Conservation (phyloP, 2,329 filamentous ascomycete species). For the Botrytis paeoniae region DNA sequence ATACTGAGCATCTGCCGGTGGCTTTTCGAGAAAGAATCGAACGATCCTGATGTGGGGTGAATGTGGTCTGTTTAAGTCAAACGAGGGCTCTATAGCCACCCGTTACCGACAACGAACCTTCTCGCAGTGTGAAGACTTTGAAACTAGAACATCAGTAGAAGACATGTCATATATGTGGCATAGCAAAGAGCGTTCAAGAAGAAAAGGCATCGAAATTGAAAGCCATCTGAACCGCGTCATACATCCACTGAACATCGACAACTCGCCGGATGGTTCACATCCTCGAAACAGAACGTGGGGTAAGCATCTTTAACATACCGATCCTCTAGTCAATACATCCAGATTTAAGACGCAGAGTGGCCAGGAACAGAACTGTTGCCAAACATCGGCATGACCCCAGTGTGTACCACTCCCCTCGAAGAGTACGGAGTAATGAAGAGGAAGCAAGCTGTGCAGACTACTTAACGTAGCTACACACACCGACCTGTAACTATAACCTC, state of each 20-base stretch:
- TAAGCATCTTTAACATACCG: background rate
- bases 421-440: background rate
- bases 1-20: background rate
- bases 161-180: background rate
- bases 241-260: background rate
- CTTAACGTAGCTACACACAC: background rate
- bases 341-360: background rate
- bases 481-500: background rate
- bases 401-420: background rate
- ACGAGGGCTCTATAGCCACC: too few species aligned
- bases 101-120: background rate
- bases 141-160: background rate
- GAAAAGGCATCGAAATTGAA: too few species aligned
- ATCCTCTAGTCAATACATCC: background rate
- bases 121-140: background rate
- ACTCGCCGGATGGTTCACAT: background rate
- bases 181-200: background rate
- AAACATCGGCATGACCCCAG: background rate
- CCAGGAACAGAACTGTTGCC: background rate
- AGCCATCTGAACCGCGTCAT: background rate
- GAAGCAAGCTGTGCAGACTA: background rate
- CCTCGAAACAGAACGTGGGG: too few species aligned
- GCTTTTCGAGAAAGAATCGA: fast-evolving
- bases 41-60: background rate
- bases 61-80: background rate